These are phyloP conservation scores for Phaeophleospora eucalypticola DNA, from an alignment of 2,329 filamentous ascomycete species.

Conservation along the genomic window DNA sequence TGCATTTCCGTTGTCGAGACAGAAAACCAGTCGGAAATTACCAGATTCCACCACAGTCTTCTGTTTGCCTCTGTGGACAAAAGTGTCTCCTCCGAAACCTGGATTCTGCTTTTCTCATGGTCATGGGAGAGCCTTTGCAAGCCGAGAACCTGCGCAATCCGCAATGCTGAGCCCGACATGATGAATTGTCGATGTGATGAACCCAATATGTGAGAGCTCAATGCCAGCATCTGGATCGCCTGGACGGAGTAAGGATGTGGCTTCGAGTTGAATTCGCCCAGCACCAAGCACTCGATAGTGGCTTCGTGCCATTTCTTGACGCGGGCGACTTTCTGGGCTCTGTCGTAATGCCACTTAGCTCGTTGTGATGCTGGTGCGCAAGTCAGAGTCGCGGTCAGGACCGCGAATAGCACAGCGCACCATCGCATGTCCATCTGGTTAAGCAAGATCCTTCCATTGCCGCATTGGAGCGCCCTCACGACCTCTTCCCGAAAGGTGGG, in stretches of 20 bases:
- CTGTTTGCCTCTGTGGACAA: slow-evolving; percentile 3
- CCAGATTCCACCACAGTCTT: slow-evolving; percentile 10
- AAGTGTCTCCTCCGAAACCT: background rate
- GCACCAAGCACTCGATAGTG: slow-evolving; percentile 5
- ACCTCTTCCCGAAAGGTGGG: slow-evolving; percentile 9
- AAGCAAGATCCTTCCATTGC: slow-evolving; percentile 2
- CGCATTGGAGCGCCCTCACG: background rate
- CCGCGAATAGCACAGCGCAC: slow-evolving; percentile 10
- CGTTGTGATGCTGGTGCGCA: background rate
- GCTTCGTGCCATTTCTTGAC: slow-evolving; percentile 8
- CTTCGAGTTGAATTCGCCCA: slow-evolving; percentile 8
- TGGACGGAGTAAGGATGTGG: slow-evolving; percentile 5
- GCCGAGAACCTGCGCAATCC: slow-evolving; percentile 5
- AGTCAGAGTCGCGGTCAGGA: slow-evolving; percentile 4
- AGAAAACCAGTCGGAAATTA: slow-evolving; percentile 8
- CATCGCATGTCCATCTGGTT: slow-evolving; percentile 5
- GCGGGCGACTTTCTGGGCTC: background rate
- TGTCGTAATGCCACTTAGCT: background rate
- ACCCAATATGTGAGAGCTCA: slow-evolving; percentile 5
- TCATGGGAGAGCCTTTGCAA: slow-evolving; percentile 4
- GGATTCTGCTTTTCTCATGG: background rate
- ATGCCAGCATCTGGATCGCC: slow-evolving; percentile 5
- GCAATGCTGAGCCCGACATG: slow-evolving; percentile 6
- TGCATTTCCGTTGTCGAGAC: background rate
- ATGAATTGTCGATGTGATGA: slow-evolving; percentile 8